Evolutionary conservation across 192 early-diverging fungal species (phyloP), one percentile per base, ranked within the genome.

Genomic region (Rhizophagus prolifer): DNA sequence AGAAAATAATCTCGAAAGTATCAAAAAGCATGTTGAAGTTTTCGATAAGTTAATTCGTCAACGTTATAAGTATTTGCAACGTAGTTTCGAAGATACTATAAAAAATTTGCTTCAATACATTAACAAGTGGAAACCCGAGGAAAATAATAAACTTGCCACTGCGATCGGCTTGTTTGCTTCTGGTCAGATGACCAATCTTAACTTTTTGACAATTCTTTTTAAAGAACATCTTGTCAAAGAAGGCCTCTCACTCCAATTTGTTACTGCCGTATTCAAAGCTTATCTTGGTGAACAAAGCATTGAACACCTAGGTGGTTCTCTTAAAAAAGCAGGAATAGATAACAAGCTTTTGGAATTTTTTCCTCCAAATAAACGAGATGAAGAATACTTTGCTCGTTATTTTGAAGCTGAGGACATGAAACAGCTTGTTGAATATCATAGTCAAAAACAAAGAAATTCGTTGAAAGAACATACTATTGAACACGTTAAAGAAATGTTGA

Each of bases 211-310:
- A 50, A 87, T 88, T 59, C 81, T 97, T 72, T 89, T 94, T 78
- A 95, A 96, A 85, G 97, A 98, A 77, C 95, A 98, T 80, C 87
- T 98, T 80, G 94, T 96, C 78, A 96, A 95, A 85, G 95, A 96
- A 78, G 95, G 94, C 41, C 87, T 90, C 26, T 89, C 94, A 16
- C 84, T 97, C 62, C 85, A 89, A 54, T 98, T 97, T 82, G 83
- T 92, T 54, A 98, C 96, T 12, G 81, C 89, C 30, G 88, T 95
- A 41, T 90, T 97, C 86, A 88, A 93, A 65, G 89, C 91, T 34
- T 94, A 91, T 82, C 84, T 97, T 72, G 81, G 85, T 50, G 92
- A 93, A 72, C 92, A 95, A 65, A 86, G 72, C 34, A 88, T 94
- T 72, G 91, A 92, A 38, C 93, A 95, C 76, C 86, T 98, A 70